These are phyloP conservation scores for Durusdinium trenchii DNA, from an alignment of 73 alveolate genomes.

Conservation along the genomic window DNA sequence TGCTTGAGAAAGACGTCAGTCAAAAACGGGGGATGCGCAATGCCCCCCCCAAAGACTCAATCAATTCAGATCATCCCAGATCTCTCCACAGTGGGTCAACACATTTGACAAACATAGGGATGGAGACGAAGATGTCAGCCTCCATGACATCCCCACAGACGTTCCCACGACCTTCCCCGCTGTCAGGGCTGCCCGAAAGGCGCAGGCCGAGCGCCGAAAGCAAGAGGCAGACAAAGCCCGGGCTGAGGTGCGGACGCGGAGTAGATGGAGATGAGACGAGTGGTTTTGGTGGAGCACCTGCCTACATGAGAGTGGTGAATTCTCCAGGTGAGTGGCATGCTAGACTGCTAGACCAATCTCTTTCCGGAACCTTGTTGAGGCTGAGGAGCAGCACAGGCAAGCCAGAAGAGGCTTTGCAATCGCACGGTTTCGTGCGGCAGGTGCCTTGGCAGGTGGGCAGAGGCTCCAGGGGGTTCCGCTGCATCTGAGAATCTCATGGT, in stretches of 20 bases:
- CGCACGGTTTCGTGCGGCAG: conserved; percentile 50
- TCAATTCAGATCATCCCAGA: no score
- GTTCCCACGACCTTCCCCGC: neutral
- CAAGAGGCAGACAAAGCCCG: conserved; percentile 33
- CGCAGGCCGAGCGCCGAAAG: conserved; percentile 16
- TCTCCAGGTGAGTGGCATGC: neutral
- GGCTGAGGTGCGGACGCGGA: neutral
- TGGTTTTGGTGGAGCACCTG: neutral
- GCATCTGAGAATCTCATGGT: neutral
- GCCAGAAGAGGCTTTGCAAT: conserved; percentile 47
- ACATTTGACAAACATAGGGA: no score
- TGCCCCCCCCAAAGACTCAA: no score
- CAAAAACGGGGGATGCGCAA: no score
- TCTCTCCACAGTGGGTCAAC: no score
- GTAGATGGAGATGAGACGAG: neutral
- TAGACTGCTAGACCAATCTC: neutral
- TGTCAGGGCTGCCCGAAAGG: conserved; percentile 79
- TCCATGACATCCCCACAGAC: no score
- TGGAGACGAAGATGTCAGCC: no score
- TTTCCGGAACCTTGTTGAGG: neutral
- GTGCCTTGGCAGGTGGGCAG: conserved; percentile 1
- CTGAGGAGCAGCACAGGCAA: neutral
- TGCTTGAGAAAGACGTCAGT: no score
- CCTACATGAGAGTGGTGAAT: neutral
- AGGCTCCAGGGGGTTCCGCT: neutral